phyloP scores from a whole-genome alignment of 495 filamentous ascomycete genomes.

The Neurospora sp. region DNA sequence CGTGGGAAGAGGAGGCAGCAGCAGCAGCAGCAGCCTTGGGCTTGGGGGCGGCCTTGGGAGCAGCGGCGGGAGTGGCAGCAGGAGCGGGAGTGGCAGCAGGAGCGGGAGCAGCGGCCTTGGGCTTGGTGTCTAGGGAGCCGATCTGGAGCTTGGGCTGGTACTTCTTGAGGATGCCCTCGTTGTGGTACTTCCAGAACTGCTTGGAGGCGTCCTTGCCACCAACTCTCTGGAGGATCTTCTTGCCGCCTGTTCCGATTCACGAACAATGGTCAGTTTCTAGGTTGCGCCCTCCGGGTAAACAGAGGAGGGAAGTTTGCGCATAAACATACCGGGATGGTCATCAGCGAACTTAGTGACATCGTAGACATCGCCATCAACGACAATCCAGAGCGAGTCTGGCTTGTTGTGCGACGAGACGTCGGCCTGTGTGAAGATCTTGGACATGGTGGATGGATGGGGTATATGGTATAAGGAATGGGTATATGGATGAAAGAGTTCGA shows the following conservation, averaged over 20 bases:
- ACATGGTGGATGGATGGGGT: constrained; percentile 46
- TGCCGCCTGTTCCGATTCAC: constrained; percentile 53
- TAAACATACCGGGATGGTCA: constrained; percentile 69
- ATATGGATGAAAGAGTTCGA: background rate
- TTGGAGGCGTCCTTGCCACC: constrained; percentile 95
- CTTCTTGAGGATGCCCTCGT: constrained; percentile 86
- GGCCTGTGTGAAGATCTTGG: constrained; percentile 69
- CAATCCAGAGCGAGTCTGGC: constrained; percentile 72
- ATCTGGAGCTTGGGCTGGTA: constrained; percentile 81
- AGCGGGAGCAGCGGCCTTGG: constrained; percentile 44
- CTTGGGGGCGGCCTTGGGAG: constrained; percentile 32
- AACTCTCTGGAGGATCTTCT: constrained; percentile 93
- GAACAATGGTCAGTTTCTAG: background rate
- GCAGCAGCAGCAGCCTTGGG: constrained; percentile 38
- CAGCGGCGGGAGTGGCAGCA: constrained; percentile 38
- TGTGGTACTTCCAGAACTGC: constrained; percentile 99
- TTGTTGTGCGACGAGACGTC: constrained; percentile 91
- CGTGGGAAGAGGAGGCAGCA: constrained; percentile 37
- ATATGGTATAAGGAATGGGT: background rate
- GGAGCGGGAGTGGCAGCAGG: constrained; percentile 43
- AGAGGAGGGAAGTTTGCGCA: background rate
- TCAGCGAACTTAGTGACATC: constrained; percentile 91
- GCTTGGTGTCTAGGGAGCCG: constrained; percentile 84
- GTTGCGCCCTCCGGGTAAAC: background rate
- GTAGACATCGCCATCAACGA: constrained; percentile 93